phyloP scores from a whole-genome alignment of 2,329 filamentous ascomycete species.

The Exophiala lecanii-corni region DNA sequence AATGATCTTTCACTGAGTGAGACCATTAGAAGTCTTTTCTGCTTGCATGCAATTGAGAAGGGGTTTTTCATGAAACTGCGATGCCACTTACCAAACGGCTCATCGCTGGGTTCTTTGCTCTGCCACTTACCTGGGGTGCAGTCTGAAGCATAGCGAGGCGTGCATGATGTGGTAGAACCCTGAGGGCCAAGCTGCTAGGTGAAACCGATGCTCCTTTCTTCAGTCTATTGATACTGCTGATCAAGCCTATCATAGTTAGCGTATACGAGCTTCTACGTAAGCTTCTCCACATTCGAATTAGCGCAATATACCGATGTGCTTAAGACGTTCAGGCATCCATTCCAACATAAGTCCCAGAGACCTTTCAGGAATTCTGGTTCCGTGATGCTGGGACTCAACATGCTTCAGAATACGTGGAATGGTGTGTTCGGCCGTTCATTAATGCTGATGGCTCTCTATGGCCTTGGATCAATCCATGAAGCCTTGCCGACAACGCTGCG shows the following conservation, averaged over 20 bases:
- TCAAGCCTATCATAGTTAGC: background rate
- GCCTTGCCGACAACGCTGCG: too few species aligned
- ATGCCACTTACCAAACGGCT: background rate
- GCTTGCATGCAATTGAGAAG: background rate
- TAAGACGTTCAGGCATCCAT: too few species aligned
- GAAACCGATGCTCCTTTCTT: background rate
- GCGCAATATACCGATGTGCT: too few species aligned
- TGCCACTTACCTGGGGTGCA: background rate
- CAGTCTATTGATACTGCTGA: background rate
- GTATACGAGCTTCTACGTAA: background rate
- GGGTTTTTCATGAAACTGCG: background rate
- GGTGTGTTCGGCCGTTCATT: too few species aligned
- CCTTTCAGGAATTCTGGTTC: background rate
- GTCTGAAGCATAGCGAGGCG: background rate
- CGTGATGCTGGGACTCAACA: too few species aligned
- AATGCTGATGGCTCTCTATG: too few species aligned
- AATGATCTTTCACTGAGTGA: background rate
- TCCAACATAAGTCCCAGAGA: background rate
- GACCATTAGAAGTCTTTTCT: background rate
- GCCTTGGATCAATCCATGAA: too few species aligned
- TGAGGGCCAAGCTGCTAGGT: background rate
- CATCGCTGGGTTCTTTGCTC: background rate
- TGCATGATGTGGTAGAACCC: background rate
- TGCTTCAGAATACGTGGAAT: too few species aligned
- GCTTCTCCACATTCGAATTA: background rate